Base-by-base conservation (phyloP, 139 green algal species). In the Coelastrella sp. region DNA sequence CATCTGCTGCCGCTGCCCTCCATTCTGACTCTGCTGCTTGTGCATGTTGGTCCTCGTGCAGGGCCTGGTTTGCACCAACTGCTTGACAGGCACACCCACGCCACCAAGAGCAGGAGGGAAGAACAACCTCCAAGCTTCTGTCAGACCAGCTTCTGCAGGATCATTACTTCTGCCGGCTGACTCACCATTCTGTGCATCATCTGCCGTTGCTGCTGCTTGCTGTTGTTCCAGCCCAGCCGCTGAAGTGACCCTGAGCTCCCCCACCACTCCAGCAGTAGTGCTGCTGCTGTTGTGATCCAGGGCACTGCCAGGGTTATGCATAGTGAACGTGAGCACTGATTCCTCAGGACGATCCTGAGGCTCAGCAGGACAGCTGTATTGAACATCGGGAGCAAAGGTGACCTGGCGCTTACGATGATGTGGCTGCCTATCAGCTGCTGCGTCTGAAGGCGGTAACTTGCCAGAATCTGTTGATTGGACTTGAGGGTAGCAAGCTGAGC, bases 101-200 rank as follows among this genome's bases (percentile, higher is more conserved):
- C 79, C 79, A 15, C 79, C 79, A n/a, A 72, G 53, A 17, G 79
- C 79, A n/a, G 63, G 79, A 21, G 79, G 79, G 6, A 85, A 63
- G 40, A 59, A 85, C 63, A 78, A 34, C 34, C 63, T 38, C 63
- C 59, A 68, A 17, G 34, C 27, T 43, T 77, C 45, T 30, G 41
- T 5, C 32, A 68, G 13, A 8, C 21, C 27, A 4, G 62, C 27
- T 27, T 9, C 41, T 38, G 23, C 41, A 37, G 15, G 57, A 5
- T 48, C 76, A 41, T 40, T 41, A 35, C 19, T 37, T 21, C 69
- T 60, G 40, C 69, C 62, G 67, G 19, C 67, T 9, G 67, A 34
- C 25, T 11, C 25, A 43, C 34, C 13, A 37, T 37, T 7, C 68
- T 59, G 68, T 66, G 73, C 73, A 38, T 23, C 73, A 30, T 11